Base-by-base conservation (phyloP, 257 asterid species). In the Solanum bulbocastanum region DNA sequence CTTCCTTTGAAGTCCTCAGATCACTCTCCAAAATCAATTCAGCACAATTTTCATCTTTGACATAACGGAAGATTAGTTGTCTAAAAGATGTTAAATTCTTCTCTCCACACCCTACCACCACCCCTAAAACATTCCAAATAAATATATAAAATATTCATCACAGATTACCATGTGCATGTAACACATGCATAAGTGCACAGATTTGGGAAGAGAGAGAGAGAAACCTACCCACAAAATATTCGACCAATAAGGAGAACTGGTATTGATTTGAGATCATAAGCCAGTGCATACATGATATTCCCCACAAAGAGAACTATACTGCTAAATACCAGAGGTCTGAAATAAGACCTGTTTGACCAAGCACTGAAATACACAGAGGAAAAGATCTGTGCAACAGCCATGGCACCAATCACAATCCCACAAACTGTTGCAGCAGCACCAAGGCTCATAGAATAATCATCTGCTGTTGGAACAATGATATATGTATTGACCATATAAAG, bases 341-440 rank as follows among this genome's bases (percentile, higher is more conserved):
- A 94, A 92, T 97, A 97, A 12, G 99, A 96, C 91, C 90, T 97
- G 89, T 97, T 97, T 52, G 99, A 97, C 99, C 99, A 97, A 87
- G 99, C 98, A 88, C 99, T 96, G 93, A 97, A 97, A 91, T 97
- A 97, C 90, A 97, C 99, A 13, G 99, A 97, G 72, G 99, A 96
- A 90, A 97, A 97, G 88, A 97, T 89, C 88, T 97, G 99, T 65
- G 99, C 99, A 32, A 97, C 96, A 68, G 99, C 99, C 99, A 97
- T 97, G 78, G 99, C 89, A 86, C 99, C 99, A 85, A 97, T 97
- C 46, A 97, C 98, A 52, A 97, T 88, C 72, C 99, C 99, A 90
- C 99, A 97, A 71, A 97, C 99, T n/a, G 99, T 97, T 83, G 99
- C 94, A 40, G 99, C 98, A 68, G 99, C 99, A 69, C 99, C 98